Evolutionary conservation across 768 basidiomycete species (phyloP), one percentile per base, ranked within the genome.

Genomic region (Leccinum subgranulosum): DNA sequence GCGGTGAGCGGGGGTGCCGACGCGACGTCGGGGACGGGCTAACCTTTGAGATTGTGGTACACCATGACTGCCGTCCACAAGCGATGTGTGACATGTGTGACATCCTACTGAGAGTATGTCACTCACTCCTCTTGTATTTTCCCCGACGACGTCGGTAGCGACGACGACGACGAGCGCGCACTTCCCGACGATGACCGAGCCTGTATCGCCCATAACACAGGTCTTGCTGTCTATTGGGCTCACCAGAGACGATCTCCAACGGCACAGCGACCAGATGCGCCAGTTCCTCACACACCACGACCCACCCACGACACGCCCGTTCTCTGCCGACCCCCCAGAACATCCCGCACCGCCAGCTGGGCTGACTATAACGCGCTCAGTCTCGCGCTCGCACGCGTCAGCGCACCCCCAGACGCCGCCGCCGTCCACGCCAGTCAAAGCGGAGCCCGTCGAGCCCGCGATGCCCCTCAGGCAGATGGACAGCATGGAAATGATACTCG

Each of bases 1-100:
- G 45, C 33, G n/a, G 53, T 65, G 51, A 83, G 54, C 31, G 25
- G 25, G 49, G 58, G 53, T 23, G 49, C 36, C 43, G 45, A 51
- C 43, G 19, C 46, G 47, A 55, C 51, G 25, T 47, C 39, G 25
- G 27, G 29, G 47, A 39, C 55, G 53, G 27, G 54, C 76, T 61
- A 65, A 87, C 91, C 87, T 78, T 94, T 94, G 68, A 94, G 83
- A 78, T 93, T 94, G 66, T 90, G 84, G 69, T 90, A 88, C 60
- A 87, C 86, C 89, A 91, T 91, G 65, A 43, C 60, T 54, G 59
- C 55, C 39, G 10, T 17, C 17, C 27, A 43, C 47, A 67, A 64
- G 57, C 31, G 49, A n/a, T 1, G 10, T 57, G 66, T 67, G 66
- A 67, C 66, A 59, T 6, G 27, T 57, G 66, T 67, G 66, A 67